These are phyloP conservation scores for Colletotrichum sansevieriae DNA, from an alignment of 2,329 filamentous ascomycete species.

Conservation along the genomic window DNA sequence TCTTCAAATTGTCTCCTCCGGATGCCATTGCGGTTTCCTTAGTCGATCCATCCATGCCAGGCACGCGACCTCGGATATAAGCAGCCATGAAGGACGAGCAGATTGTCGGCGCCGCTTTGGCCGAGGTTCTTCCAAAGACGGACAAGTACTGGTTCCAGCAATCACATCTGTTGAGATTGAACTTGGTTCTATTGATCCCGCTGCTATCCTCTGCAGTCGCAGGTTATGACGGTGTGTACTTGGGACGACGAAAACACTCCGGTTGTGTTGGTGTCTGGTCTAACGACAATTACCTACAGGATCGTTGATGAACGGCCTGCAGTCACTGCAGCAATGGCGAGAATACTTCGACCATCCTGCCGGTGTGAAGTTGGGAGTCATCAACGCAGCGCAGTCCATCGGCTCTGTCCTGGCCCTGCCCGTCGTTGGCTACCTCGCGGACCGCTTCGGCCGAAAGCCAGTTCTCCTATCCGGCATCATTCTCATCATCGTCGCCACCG, in stretches of 20 bases:
- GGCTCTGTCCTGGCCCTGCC: slow-evolving; percentile 58
- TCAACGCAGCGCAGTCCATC: slow-evolving; percentile 59
- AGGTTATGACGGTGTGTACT: slow-evolving; percentile 36
- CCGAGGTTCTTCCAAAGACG: slow-evolving; percentile 54
- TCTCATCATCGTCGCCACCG: slow-evolving; percentile 52
- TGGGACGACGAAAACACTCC: background rate
- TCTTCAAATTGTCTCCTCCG: background rate
- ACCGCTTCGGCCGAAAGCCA: slow-evolving; percentile 54
- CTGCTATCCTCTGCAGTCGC: slow-evolving; percentile 35
- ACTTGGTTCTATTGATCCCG: slow-evolving; percentile 58
- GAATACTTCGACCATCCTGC: slow-evolving; percentile 49
- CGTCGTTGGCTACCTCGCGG: slow-evolving; percentile 54
- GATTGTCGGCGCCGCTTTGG: slow-evolving; percentile 48
- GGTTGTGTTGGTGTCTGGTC: background rate
- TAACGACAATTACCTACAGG: slow-evolving; percentile 42
- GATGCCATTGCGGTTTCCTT: background rate
- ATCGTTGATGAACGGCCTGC: slow-evolving; percentile 56
- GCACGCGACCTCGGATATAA: slow-evolving; percentile 18
- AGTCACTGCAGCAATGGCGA: slow-evolving; percentile 53
- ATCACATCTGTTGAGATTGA: slow-evolving; percentile 58
- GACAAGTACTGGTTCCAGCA: slow-evolving; percentile 58
- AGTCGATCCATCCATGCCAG: slow-evolving; percentile 7
- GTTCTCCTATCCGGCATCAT: slow-evolving; percentile 52
- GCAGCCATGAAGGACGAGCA: slow-evolving; percentile 39
- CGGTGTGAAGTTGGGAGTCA: slow-evolving; percentile 51